Evolutionary conservation across 2,329 filamentous ascomycete genomes (phyloP), one percentile per base, ranked within the genome.

Genomic region (Microdochium nivale): DNA sequence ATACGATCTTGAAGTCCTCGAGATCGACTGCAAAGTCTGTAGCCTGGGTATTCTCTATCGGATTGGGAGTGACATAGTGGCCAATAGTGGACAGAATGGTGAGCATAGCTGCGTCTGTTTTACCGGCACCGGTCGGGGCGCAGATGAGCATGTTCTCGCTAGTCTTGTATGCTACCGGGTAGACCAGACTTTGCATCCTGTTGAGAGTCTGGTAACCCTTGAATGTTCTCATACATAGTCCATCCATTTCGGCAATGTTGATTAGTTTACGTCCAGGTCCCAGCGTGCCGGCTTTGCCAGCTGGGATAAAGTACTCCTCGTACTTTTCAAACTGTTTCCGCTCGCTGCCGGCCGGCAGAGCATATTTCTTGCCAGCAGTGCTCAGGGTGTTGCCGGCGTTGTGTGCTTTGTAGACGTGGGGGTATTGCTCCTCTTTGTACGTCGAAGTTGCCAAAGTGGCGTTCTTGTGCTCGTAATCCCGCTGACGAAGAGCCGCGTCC

Each of bases 91-190:
- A 95, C 53, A 99, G 75, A 53, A 99, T 90, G 0, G 95, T 94
- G 59, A 99, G 78, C 91, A 99, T 95, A 9, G 94, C 95, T 27
- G 92, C 94, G 70, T 99, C 94, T 1, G 94, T 99, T 78, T 99
- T 99, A 82, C 94, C 94, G 55, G 91, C 91, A 81, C 94, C 94
- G 51, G 94, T 99, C 3, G 94, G 94, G 23, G 94, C 94, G 68
- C 94, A 99, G 54, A 99, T 95, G 49, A 99, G 81, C 92, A 99
- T 96, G 60, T 99, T 99, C 70, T 99, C 94, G 63, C 84, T 96
- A 2, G 90, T 96, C 66, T 86, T 89, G 71, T 99, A 97, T 0
- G 91, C 94, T 4, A 99, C 89, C 1, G 90, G 90, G 62, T 96
- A 96, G 0, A 97, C 88, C 48, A 99, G 76, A 66, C 91, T 97